These are phyloP conservation scores for Kondoa malvinella DNA, from an alignment of 768 basidiomycete species.

Conservation along the genomic window DNA sequence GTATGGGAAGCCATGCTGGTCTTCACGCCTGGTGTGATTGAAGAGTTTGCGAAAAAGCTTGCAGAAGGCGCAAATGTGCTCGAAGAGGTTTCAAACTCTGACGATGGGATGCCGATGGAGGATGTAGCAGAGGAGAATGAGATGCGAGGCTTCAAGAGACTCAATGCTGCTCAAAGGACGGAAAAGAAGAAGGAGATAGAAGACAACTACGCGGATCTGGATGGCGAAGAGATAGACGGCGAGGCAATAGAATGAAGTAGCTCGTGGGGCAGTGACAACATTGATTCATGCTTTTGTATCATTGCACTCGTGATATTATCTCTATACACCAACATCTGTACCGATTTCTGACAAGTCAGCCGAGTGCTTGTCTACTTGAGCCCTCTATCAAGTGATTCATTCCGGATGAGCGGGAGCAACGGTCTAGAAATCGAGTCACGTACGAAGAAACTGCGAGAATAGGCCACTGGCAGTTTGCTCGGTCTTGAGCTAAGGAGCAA, in stretches of 20 bases:
- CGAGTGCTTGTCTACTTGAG: not conserved
- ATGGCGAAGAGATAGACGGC: conserved; percentile 8
- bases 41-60: not conserved
- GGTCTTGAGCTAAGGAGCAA: conserved; percentile 39
- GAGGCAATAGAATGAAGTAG: no score
- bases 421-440: conserved; percentile 41
- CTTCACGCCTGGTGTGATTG: conserved; percentile 46
- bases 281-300: no score
- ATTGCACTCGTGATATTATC: no score
- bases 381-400: no score
- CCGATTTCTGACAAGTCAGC: no score
- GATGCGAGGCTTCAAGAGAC: not conserved
- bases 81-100: conserved; percentile 10
- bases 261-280: no score
- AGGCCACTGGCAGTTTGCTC: conserved; percentile 68
- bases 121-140: conserved; percentile 8
- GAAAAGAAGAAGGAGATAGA: not conserved
- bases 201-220: conserved; percentile 7
- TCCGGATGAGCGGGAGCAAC: no score
- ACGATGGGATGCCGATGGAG: conserved; percentile 28
- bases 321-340: no score
- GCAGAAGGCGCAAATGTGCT: conserved; percentile 20
- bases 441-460: conserved; percentile 63
- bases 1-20: conserved; percentile 99
- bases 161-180: not conserved